Percentiles rank a stretch among this genome's conserved stretches.
Conservation (phyloP, 768 basidiomycete species). For the Polyporus arcularius region DNA sequence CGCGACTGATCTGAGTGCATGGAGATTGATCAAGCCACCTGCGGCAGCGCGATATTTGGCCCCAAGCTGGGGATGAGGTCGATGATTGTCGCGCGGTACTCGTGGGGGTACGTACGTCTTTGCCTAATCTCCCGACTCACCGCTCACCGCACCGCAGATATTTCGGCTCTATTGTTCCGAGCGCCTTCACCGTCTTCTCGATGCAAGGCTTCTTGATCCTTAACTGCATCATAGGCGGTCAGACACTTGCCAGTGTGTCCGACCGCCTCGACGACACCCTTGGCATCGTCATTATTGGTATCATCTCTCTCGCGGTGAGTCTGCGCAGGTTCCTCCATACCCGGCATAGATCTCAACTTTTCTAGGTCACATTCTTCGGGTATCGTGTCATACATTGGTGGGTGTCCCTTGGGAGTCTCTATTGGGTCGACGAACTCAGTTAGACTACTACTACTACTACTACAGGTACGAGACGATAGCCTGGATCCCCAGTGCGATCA, state of each 20-base stretch:
- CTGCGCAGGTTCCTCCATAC: too few relatives aligned
- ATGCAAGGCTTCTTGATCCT: conserved; percentile 53
- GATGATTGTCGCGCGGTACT: conserved; percentile 59
- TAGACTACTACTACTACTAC: not conserved
- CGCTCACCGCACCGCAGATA: conserved; percentile 30
- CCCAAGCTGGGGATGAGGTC: conserved; percentile 56
- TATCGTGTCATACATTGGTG: conserved; percentile 37
- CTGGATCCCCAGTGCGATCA: conserved; percentile 41
- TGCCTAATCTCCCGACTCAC: not conserved
- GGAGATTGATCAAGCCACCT: too few relatives aligned
- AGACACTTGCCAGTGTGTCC: conserved; percentile 45
- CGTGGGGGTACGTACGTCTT: conserved; percentile 42
- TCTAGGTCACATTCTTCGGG: conserved; percentile 37
- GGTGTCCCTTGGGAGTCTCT: not conserved
- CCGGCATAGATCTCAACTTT: not conserved
- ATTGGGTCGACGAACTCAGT: not conserved
- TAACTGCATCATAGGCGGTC: conserved; percentile 51
- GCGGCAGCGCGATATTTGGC: conserved; percentile 49
- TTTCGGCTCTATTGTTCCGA: conserved; percentile 37
- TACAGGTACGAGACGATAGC: conserved; percentile 38
- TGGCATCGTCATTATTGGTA: conserved; percentile 45
- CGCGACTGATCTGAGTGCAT: too few relatives aligned
- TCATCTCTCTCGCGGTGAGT: conserved; percentile 39
- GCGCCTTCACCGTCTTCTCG: conserved; percentile 44
- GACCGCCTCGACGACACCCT: conserved; percentile 32